phyloP scores from a whole-genome alignment of 257 asterid genomes.

The Primulina eburnea region DNA sequence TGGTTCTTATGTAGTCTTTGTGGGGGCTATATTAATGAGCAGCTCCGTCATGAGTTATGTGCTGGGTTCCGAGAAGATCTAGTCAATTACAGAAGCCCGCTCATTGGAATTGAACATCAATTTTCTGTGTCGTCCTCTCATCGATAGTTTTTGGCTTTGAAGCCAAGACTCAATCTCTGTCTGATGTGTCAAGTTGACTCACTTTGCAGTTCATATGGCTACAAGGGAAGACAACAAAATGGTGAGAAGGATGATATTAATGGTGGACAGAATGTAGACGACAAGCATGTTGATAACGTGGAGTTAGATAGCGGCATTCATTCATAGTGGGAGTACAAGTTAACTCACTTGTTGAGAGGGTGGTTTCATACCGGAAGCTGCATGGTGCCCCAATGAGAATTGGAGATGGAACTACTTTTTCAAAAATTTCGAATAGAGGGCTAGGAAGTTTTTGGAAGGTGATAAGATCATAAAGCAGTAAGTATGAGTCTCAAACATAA shows the following conservation, averaged over 20 bases:
- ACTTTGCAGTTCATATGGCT: conserved; percentile 28
- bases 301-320: conserved; percentile 27
- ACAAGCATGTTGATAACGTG: conserved; percentile 22
- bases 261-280: conserved; percentile 24
- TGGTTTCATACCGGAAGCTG: conserved; percentile 55
- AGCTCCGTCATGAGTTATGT: not conserved
- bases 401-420: conserved; percentile 31
- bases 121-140: not conserved
- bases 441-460: conserved; percentile 39
- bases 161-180: not conserved
- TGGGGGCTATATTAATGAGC: not conserved
- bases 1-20: not conserved
- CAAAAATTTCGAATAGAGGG: conserved; percentile 29
- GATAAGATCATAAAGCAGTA: conserved; percentile 26
- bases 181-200: conserved; percentile 19
- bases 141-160: not conserved
- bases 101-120: not conserved
- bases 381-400: conserved; percentile 28
- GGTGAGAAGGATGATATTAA: conserved; percentile 22
- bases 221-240: conserved; percentile 20
- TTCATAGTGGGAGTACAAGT: conserved; percentile 32
- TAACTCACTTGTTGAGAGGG: conserved; percentile 42
- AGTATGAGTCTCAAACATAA: conserved; percentile 24
- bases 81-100: conserved; percentile 2
- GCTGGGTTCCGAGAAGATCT: not conserved